These are phyloP conservation scores for Sindora glabra DNA, from an alignment of 306 rosid genomes.

Conservation along the genomic window DNA sequence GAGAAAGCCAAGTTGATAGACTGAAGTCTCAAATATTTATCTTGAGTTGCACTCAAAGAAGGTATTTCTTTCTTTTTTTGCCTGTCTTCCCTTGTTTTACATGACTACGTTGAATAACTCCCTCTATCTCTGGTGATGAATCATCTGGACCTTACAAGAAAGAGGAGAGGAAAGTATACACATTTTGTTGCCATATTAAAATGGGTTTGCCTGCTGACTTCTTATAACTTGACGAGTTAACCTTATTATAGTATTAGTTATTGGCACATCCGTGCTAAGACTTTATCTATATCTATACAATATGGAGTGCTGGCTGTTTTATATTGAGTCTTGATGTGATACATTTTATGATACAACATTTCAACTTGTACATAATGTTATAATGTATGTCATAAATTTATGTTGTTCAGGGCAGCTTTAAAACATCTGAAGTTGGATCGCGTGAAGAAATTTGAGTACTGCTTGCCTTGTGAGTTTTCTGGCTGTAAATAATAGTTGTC, in stretches of 20 bases:
- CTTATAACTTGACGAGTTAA: background rate
- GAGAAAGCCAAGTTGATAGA: slow-evolving; percentile 62
- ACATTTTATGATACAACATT: background rate
- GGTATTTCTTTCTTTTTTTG: slow-evolving; percentile 34
- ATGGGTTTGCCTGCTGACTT: background rate
- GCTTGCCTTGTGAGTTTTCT: slow-evolving; percentile 74
- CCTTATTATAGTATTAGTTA: background rate
- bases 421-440: slow-evolving; percentile 82
- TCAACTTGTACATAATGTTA: background rate
- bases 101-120: background rate
- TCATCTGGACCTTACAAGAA: no score
- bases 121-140: background rate
- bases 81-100: background rate
- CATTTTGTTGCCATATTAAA: background rate
- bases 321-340: background rate
- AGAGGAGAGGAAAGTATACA: no score
- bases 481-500: background rate
- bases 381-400: background rate
- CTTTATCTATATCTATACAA: no score
- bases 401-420: slow-evolving; percentile 61
- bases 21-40: slow-evolving; percentile 63
- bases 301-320: background rate
- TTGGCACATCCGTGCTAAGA: background rate
- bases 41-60: slow-evolving; percentile 86
- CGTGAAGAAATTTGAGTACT: slow-evolving; percentile 73